A percentile compares a stretch with the other conserved stretches of the same genome.
phyloP scores from a whole-genome alignment of 2,329 filamentous ascomycete genomes.

The Talaromyces sp. region DNA sequence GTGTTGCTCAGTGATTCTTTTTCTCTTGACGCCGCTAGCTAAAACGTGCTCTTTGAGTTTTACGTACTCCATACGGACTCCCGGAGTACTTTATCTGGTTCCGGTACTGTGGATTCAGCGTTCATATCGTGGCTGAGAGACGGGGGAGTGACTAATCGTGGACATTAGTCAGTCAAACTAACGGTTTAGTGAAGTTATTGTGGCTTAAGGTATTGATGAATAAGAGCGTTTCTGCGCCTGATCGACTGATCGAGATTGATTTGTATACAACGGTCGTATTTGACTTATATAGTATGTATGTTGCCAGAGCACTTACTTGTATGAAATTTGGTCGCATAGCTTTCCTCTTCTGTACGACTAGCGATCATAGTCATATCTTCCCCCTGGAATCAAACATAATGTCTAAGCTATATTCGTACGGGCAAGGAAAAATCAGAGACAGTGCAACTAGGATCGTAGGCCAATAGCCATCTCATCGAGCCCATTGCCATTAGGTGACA shows the following conservation, averaged over 20 bases:
- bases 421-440: neutral
- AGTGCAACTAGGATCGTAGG: neutral
- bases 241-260: neutral
- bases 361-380: neutral
- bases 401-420: neutral
- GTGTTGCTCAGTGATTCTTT: conserved; percentile 2
- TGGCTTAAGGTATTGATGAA: neutral
- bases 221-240: neutral
- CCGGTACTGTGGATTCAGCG: neutral
- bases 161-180: neutral
- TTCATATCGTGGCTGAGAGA: neutral
- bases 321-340: neutral
- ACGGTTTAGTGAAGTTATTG: neutral
- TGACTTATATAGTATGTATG: too few relatives aligned
- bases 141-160: neutral
- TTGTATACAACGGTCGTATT: neutral
- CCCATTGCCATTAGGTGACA: neutral
- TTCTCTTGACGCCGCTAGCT: too few relatives aligned
- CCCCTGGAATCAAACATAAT: neutral
- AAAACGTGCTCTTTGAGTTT: neutral
- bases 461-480: neutral
- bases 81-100: neutral
- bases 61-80: neutral
- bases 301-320: too few relatives aligned
- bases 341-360: neutral